These are phyloP conservation scores for Poronia punctata DNA, from an alignment of 495 filamentous ascomycete genomes.

Conservation along the genomic window DNA sequence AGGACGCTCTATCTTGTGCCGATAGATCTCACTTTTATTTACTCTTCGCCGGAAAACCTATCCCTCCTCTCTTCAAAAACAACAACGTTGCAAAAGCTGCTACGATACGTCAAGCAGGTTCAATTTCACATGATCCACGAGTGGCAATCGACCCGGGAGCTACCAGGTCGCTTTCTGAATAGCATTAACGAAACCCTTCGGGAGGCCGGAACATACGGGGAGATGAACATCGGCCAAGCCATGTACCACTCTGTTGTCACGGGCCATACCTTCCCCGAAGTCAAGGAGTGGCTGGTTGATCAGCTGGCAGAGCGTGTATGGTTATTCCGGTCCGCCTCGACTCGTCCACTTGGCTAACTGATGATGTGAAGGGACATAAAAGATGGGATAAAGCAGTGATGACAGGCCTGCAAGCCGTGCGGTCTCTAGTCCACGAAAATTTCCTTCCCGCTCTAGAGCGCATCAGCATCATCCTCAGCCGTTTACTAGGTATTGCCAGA, in stretches of 20 bases:
- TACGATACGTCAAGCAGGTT: constrained; percentile 73
- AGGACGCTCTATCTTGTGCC: constrained; percentile 58
- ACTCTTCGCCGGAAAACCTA: constrained; percentile 69
- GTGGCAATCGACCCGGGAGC: constrained; percentile 75
- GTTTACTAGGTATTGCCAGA: constrained; percentile 76
- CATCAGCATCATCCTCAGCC: constrained; percentile 71
- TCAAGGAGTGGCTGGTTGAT: constrained; percentile 87
- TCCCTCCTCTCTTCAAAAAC: constrained; percentile 79
- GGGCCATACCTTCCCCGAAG: constrained; percentile 65
- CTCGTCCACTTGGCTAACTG: constrained; percentile 5
- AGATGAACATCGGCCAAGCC: constrained; percentile 60
- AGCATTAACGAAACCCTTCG: constrained; percentile 62
- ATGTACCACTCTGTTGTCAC: constrained; percentile 82
- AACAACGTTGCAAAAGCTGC: constrained; percentile 75
- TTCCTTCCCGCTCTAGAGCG: constrained; percentile 82
- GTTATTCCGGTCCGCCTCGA: constrained; percentile 1
- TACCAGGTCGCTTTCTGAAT: constrained; percentile 67
- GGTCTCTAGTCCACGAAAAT: constrained; percentile 73
- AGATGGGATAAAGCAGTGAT: constrained; percentile 87
- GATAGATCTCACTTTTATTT: constrained; percentile 75
- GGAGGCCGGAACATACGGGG: constrained; percentile 17
- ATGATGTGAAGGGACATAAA: constrained; percentile 73
- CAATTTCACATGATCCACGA: constrained; percentile 67
- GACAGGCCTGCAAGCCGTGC: constrained; percentile 67
- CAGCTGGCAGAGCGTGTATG: constrained; percentile 75